A percentile compares a stretch with the other conserved stretches of the same genome.
These are phyloP conservation scores for Eimeria falciformis DNA, from an alignment of 169 alveolate genomes.

Conservation along the genomic window DNA sequence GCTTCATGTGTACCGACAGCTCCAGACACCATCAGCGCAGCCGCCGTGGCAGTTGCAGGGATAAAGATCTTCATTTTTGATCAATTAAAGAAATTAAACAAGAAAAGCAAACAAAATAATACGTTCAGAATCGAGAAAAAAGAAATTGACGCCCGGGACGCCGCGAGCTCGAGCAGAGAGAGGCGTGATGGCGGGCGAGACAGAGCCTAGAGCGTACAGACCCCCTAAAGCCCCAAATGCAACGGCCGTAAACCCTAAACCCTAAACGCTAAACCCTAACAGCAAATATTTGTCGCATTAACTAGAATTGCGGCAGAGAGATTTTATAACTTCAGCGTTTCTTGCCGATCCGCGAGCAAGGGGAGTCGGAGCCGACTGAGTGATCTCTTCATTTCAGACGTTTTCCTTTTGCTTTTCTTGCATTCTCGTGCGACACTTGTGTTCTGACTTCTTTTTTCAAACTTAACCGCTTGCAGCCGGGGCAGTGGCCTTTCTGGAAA, in stretches of 20 bases:
- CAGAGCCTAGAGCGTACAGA: conserved; percentile 41
- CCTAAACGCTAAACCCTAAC: not conserved
- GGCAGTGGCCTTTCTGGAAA: too few relatives aligned
- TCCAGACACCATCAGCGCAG: not conserved
- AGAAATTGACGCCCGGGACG: not conserved
- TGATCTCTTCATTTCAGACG: too few relatives aligned
- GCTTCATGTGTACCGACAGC: conserved; percentile 33
- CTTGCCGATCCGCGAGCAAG: too few relatives aligned
- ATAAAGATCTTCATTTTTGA: conserved; percentile 16
- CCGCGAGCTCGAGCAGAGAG: not conserved
- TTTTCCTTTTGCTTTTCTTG: too few relatives aligned
- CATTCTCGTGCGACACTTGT: too few relatives aligned
- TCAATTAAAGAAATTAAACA: not conserved
- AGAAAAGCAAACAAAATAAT: not conserved
- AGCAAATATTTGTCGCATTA: too few relatives aligned
- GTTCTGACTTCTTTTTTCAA: too few relatives aligned
- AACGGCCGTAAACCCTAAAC: not conserved
- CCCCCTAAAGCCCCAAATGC: not conserved
- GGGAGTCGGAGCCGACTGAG: too few relatives aligned
- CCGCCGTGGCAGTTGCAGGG: conserved; percentile 16
- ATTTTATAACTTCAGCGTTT: too few relatives aligned
- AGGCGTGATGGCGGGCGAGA: conserved; percentile 40
- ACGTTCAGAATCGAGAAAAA: not conserved
- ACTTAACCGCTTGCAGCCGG: too few relatives aligned
- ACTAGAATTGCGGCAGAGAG: too few relatives aligned